A percentile compares a stretch with the other conserved stretches of the same genome.
These are phyloP conservation scores for Syzygium oleosum DNA, from an alignment of 345 rosid genomes.

Conservation along the genomic window DNA sequence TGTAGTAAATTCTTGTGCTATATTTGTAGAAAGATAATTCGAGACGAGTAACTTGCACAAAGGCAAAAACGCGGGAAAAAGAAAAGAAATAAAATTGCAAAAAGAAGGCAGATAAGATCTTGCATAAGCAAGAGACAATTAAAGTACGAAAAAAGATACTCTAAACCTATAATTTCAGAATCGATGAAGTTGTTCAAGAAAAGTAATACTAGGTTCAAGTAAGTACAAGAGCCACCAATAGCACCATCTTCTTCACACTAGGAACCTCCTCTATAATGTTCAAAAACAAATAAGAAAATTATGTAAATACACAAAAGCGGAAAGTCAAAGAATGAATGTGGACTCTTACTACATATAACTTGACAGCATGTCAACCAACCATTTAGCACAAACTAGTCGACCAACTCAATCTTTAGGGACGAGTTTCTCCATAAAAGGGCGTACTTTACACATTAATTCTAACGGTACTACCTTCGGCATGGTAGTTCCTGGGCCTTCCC, in stretches of 20 bases:
- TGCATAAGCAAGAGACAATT: neutral
- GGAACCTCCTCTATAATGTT: neutral
- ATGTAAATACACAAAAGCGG: neutral
- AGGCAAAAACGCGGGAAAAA: neutral
- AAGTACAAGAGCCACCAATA: neutral
- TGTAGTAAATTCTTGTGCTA: neutral
- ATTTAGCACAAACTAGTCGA: neutral
- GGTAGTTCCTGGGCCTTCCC: conserved; percentile 20
- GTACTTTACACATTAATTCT: conserved; percentile 31
- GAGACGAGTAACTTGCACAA: neutral
- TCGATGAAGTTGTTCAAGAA: neutral
- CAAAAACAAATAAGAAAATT: neutral
- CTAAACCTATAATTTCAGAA: neutral
- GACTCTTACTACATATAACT: neutral
- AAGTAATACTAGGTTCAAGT: neutral
- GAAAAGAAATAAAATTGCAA: neutral
- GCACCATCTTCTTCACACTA: neutral
- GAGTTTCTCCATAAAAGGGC: neutral
- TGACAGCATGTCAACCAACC: neutral
- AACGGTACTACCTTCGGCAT: conserved; percentile 34
- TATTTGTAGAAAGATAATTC: neutral
- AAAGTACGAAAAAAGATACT: neutral
- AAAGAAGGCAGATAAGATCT: neutral
- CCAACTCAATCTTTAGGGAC: neutral
- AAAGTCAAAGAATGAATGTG: neutral